phyloP scores from a whole-genome alignment of 257 asterid species.

The Plantago elongata region DNA sequence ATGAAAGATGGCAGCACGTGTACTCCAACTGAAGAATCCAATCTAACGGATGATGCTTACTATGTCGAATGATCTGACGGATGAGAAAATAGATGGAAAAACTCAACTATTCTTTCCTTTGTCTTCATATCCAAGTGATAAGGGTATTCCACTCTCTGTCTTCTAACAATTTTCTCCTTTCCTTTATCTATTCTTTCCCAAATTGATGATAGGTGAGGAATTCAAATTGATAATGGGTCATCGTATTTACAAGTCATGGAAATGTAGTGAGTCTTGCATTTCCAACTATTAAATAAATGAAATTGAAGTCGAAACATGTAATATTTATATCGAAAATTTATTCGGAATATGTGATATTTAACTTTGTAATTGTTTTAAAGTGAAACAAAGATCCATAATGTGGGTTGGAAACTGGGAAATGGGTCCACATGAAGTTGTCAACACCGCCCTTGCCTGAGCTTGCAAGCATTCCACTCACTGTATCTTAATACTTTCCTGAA shows the following conservation, averaged over 20 bases:
- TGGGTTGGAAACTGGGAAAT: neutral
- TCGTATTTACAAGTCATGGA: too few species aligned
- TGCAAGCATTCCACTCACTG: neutral
- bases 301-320: too few species aligned
- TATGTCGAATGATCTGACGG: neutral
- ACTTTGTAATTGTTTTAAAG: neutral
- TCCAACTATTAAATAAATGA: too few species aligned
- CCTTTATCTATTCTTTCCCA: too few species aligned
- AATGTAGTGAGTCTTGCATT: too few species aligned
- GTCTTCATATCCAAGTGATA: constrained; percentile 7
- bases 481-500: too few species aligned
- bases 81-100: constrained; percentile 3
- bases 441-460: constrained; percentile 5
- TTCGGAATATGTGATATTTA: too few species aligned
- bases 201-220: too few species aligned
- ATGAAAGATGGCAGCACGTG: constrained; percentile 35
- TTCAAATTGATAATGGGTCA: too few species aligned
- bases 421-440: constrained; percentile 5
- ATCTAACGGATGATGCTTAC: constrained; percentile 7
- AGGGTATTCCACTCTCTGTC: constrained; percentile 5
- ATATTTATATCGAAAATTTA: too few species aligned
- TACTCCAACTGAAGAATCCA: constrained; percentile 18
- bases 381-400: constrained; percentile 1
- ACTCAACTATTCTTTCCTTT: constrained; percentile 5
- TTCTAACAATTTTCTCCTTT: neutral